Base-by-base conservation (phyloP, 2,329 filamentous ascomycete species). In the Venturia pyrina region DNA sequence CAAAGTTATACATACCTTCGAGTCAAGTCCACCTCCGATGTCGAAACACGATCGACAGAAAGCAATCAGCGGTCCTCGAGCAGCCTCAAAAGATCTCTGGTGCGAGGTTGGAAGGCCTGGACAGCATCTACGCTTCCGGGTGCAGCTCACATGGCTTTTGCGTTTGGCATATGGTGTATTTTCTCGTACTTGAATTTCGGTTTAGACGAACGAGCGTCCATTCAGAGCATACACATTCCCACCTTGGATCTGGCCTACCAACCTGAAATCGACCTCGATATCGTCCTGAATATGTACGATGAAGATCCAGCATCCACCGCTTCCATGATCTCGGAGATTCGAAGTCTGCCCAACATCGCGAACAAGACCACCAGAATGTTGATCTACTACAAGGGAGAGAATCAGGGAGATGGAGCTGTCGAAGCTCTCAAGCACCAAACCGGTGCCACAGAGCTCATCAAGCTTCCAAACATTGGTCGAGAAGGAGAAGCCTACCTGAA, bases 401-500 rank as follows among this genome's bases (percentile, higher is more conserved):
- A 70, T 17, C 70, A 71, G 15, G 65, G 73, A 44, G 15, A 37
- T 7, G 5, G 13, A 19, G 7, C 15, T 10, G 41, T 68, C 21
- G 48, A 67, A 5, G 21, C 63, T 11, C 68, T 75, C 32, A 69
- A 70, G 46, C 41, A 68, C 32, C 62, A 63, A 40, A 73, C 73
- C 8, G 68, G 68, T 7, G 73, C 73, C 21, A 66, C 69, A 41
- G 64, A 70, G 6, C 70, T 76, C 15, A 70, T 69, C 21, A 65
- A 68, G 8, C 66, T 73, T 3, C 70, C 71, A 5, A 82, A 82
- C 64, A 67, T 75, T 41, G 80, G 80, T 28, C 75, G 80, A 48
- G 77, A 80, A 69, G 74, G 77, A n/a, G 78, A 78, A 10, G 78
- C 79, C 4, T 81, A 79, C 70, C 76, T 82, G 3, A 71, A 77